Conservation (phyloP, 345 rosid genomes). For the Trapa incisa region DNA sequence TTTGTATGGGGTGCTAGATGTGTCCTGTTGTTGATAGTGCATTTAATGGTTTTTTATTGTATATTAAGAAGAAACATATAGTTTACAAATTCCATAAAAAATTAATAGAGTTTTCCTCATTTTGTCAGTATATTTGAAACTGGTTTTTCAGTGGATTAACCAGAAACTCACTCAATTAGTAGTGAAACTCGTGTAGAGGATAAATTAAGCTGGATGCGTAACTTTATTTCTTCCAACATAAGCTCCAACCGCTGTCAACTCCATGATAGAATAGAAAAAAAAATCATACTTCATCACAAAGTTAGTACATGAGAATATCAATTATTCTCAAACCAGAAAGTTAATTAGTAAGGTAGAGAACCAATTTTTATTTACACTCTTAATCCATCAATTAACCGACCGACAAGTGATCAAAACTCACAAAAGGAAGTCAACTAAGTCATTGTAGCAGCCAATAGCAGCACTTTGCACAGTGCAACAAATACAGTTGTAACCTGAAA, state of each 20-base stretch:
- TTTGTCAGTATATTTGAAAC: too few relatives aligned
- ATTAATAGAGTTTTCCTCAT: too few relatives aligned
- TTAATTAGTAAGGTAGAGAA: background rate
- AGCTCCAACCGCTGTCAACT: constrained; percentile 92
- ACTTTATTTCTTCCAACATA: constrained; percentile 47
- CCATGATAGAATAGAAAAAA: background rate
- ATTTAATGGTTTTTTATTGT: too few relatives aligned
- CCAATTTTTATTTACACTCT: background rate
- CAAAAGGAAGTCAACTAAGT: constrained; percentile 31
- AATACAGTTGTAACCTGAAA: constrained; percentile 89
- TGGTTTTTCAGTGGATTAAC: constrained; percentile 94
- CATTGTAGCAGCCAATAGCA: constrained; percentile 94
- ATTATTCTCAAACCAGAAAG: background rate
- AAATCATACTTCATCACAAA: background rate
- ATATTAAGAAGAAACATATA: too few relatives aligned
- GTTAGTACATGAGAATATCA: background rate
- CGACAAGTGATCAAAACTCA: background rate
- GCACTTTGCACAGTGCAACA: constrained; percentile 98
- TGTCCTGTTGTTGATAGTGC: too few relatives aligned
- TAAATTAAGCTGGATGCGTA: constrained; percentile 31
- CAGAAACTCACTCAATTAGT: constrained; percentile 67
- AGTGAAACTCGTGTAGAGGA: constrained; percentile 28
- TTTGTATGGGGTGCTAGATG: too few relatives aligned
- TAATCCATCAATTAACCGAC: background rate
- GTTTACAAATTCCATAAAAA: too few relatives aligned